Base-by-base conservation (phyloP, 73 alveolate species). In the Paramecium biaurelia region DNA sequence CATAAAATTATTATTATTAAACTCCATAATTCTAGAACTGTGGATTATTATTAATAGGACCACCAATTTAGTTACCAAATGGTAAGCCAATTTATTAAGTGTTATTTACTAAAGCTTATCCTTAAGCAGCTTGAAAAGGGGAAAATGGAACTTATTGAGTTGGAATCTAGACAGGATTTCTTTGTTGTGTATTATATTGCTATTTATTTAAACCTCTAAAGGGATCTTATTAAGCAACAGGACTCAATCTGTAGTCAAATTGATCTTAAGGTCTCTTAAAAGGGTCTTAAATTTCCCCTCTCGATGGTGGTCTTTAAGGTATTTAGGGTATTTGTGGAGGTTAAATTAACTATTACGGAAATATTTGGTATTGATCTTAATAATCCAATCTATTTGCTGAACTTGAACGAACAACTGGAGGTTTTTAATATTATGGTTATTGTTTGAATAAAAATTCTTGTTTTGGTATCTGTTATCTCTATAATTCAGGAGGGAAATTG, bases 401-500 rank as follows among this genome's bases (percentile, higher is more conserved):
- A 1, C 28, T 63, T 63, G 43, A 63, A 2, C 47, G 41, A 30
- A 63, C 43, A 23, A 63, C 28, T 1, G 84, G 47, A 0, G 84
- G 84, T 32, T 63, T 26, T 63, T 63, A 26, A 6, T 12, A 10
- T 7, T 63, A 63, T 30, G 84, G 26, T 26, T 63, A 26, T 63
- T 63, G 28, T 63, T 32, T 63, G 26, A 11, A 63, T 63, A 32
- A 26, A 5, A 23, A 63, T 63, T 63, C 47, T 30, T 63, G 11
- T 26, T 63, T 63, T 0, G 84, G 84, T 63, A 15, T 53, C 34
- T 53, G 30, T 21, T 63, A 63, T 63, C 84, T 24, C 84, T 63
- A 63, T 24, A 63, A 63, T 63, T 63, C 84, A 63, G 84, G 84
- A 63, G 84, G 84, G 11, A 63, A 63, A 32, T 63, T 63, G 45